Conservation (phyloP, 495 filamentous ascomycete species). For the Bombardia bombarda region DNA sequence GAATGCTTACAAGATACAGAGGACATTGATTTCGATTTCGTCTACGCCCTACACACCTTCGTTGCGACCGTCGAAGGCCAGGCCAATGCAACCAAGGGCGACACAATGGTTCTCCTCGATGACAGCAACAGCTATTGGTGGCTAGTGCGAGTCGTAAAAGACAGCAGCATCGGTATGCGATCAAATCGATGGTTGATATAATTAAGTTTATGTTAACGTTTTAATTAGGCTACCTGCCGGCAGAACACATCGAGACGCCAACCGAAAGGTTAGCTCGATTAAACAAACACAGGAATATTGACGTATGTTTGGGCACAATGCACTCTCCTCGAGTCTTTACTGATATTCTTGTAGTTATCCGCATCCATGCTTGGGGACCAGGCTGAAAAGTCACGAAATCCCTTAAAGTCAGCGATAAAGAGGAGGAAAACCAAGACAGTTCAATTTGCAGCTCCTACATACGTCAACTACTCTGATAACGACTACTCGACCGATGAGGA, state of each 20-base stretch:
- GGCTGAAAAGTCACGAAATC: constrained; percentile 79
- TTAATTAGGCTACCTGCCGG: constrained; percentile 76
- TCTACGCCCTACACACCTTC: constrained; percentile 97
- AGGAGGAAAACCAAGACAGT: constrained; percentile 84
- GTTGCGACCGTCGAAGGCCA: constrained; percentile 96
- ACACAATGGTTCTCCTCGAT: constrained; percentile 99
- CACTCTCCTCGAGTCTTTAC: background rate
- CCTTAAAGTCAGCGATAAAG: constrained; percentile 82
- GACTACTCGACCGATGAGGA: constrained; percentile 91
- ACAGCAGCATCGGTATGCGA: constrained; percentile 83
- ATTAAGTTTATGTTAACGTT: constrained; percentile 11
- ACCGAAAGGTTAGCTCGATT: constrained; percentile 87
- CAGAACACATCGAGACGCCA: constrained; percentile 97
- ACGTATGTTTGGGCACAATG: constrained; percentile 50
- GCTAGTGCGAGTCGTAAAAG: constrained; percentile 94
- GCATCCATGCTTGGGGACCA: constrained; percentile 92
- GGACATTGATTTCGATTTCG: constrained; percentile 99
- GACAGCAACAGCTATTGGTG: constrained; percentile 99
- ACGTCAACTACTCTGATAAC: constrained; percentile 82
- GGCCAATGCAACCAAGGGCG: constrained; percentile 95
- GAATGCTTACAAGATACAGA: constrained; percentile 80
- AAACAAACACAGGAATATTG: constrained; percentile 97
- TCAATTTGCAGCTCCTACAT: constrained; percentile 77
- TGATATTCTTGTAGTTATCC: constrained; percentile 54
- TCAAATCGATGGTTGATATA: background rate